These are phyloP conservation scores for Paxillus rubicundulus DNA, from an alignment of 768 basidiomycete genomes.

Conservation along the genomic window DNA sequence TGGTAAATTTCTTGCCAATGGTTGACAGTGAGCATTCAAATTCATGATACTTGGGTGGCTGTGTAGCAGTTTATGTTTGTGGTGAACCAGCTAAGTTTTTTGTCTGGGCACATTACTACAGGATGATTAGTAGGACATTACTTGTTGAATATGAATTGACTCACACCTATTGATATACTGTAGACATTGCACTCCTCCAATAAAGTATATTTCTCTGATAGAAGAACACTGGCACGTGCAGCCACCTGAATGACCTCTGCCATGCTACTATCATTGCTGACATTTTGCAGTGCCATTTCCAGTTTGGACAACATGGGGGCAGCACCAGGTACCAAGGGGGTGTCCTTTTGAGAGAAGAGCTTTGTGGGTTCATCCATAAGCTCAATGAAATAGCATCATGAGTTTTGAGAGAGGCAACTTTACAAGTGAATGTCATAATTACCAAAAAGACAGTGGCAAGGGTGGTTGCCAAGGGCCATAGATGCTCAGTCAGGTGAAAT, in stretches of 20 bases:
- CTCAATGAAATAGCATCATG: neutral
- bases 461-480: neutral
- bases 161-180: neutral
- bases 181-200: neutral
- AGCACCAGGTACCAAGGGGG: neutral
- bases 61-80: no score
- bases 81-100: no score
- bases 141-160: no score
- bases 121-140: no score
- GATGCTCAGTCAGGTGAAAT: neutral
- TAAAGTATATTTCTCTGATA: neutral
- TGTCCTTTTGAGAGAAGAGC: neutral
- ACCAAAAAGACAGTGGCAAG: neutral
- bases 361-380: neutral
- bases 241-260: neutral
- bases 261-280: neutral
- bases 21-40: no score
- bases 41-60: no score
- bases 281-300: neutral
- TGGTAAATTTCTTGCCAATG: no score
- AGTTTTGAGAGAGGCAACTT: neutral
- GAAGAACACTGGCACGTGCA: neutral
- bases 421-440: neutral
- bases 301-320: neutral
- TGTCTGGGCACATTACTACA: no score